Evolutionary conservation across 140 eudicot species (phyloP), one percentile per base, ranked within the genome.

Genomic region (Ambrosia hybrid): DNA sequence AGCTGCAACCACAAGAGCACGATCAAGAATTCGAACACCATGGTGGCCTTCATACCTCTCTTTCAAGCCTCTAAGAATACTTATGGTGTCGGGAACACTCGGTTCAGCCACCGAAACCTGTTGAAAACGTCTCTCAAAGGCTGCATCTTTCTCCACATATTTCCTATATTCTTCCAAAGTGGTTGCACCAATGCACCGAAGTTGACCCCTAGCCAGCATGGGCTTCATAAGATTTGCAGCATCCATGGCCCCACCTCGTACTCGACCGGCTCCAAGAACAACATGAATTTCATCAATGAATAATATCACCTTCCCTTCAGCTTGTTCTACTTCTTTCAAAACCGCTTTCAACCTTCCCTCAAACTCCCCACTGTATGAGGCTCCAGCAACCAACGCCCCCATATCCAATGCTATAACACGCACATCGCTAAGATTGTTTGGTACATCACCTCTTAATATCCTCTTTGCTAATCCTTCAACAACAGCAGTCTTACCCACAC

Each of bases 41-140:
- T 91, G 97, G 65, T 68, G 73, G 6, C 61, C 73, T 52, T 68
- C 73, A 11, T 49, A 68, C 41, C 81, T 84, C 78, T 91, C 93
- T 73, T 88, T 91, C 64, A 88, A 38, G 34, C 96, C 96, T 65
- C 96, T 83, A 70, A 91, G 87, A 52, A 88, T 91, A 53, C 87
- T 92, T 2, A 89, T 73, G 0, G 98, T 92, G 15, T 89, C 98
- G 3, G 82, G 67, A 51, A 89, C 91, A 72, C 96, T 92, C 0
- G 98, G 98, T 60, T 92, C 98, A 56, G 96, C 96, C 73, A 92
- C 98, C 80, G 85, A 82, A 46, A 92, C 98, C 73, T 92, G 98
- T 72, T 92, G 98, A 73, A 92, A 92, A 3, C 98, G 87, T 71
- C 98, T 83, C 89, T 92, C 98, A 21, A 92, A 92, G 0, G 98